Evolutionary conservation across 306 rosid genomes (phyloP), one percentile per base, ranked within the genome.

Genomic region (Erythrophleum fordii): DNA sequence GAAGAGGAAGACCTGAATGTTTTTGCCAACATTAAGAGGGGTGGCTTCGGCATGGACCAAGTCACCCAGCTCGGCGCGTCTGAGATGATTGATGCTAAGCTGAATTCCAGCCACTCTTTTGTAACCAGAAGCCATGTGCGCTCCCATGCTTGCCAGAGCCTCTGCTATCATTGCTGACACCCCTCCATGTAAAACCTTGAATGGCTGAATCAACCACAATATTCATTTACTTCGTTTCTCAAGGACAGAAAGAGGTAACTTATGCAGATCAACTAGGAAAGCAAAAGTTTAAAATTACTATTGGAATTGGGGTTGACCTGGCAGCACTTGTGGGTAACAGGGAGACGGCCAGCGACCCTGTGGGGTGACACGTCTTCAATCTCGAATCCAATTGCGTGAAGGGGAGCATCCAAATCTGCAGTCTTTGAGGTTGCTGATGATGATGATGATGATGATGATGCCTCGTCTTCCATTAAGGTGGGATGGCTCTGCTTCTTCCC

Each of bases 161-260:
- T 95, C 99, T 2, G 98, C 87, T 41, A 95, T 82, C 88, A 95
- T 69, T 6, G 99, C 99, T n/a, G 98, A 95, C 31, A 93, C 92
- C 8, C 99, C 99, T 66, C 99, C 99, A 86, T 95, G 99, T 49
- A 95, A 80, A 84, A 95, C 99, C 88, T 91, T 93, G 82, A 95
- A 95, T 22, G 98, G 98, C 99, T 95, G 87, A 49, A 16, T 28
- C 53, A 29, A 26, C 6, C 66, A 80, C 44, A 67, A 61, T 22
- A 41, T 44, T 44, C 34, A 31, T 11, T 75, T 1, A 59, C 42
- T 5, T 5, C 6, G 42, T 7, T 37, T 37, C 42, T 37, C 42
- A 42, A 11, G 12, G 48, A 42, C 14, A 42, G 3, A 42, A 42
- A 8, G 26, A 41, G 17, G 13, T 48, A 61, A 77, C 8, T 37